Conservation (phyloP, 257 asterid genomes). For the Fraxinus excelsior region DNA sequence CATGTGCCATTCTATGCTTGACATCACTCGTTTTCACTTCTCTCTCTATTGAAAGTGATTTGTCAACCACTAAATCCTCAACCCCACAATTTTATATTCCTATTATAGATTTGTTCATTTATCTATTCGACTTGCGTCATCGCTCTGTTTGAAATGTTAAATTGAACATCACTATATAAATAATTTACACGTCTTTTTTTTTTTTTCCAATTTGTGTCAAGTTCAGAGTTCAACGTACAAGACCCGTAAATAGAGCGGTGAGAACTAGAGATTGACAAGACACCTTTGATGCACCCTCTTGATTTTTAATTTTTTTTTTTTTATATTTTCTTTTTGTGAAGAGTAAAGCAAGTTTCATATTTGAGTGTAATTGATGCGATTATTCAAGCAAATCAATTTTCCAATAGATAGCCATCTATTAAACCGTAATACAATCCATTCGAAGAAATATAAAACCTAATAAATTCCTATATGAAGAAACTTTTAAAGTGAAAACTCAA, state of each 20-base stretch:
- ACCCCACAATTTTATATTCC: conserved; percentile 5
- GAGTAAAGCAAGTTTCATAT: neutral
- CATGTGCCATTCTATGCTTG: conserved; percentile 58
- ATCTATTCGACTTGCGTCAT: neutral
- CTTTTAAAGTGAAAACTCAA: neutral
- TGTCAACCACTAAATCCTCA: conserved; percentile 43
- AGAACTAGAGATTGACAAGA: neutral
- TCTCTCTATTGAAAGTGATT: conserved; percentile 51
- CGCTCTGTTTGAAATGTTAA: neutral
- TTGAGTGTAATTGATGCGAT: neutral
- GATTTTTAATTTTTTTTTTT: neutral
- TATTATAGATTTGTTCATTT: neutral
- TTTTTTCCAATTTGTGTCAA: neutral
- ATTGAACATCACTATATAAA: neutral
- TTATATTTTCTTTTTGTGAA: neutral
- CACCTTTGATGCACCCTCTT: neutral
- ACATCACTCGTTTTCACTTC: conserved; percentile 38
- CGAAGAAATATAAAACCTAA: no score
- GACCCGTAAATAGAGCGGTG: neutral
- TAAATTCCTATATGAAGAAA: neutral
- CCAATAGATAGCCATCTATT: no score
- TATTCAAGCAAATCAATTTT: no score
- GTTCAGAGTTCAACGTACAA: neutral
- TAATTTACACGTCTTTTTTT: neutral
- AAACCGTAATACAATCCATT: no score